A percentile compares a stretch with the other conserved stretches of the same genome.
Evolutionary conservation across 2,329 filamentous ascomycete species (phyloP).

Genomic region (Triangularia verruculosa): DNA sequence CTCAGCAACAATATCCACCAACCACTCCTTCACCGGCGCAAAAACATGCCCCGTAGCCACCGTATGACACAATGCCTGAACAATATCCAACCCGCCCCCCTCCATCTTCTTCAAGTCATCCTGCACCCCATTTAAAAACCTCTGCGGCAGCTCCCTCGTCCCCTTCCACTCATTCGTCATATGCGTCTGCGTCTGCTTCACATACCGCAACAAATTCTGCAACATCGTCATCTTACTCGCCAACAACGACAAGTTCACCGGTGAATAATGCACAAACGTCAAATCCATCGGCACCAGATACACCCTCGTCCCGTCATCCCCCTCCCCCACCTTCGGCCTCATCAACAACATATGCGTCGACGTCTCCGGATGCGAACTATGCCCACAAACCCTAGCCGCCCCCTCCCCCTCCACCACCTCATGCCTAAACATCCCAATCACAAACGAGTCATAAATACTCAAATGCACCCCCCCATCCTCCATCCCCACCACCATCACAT

Average conservation of each 20-base stretch:
- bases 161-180: conserved; percentile 82
- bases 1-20: conserved; percentile 78
- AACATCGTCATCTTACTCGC: conserved; percentile 84
- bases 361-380: conserved; percentile 69
- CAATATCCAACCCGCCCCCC: conserved; percentile 58
- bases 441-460: conserved; percentile 81
- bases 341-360: conserved; percentile 76
- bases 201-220: conserved; percentile 81
- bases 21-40: conserved; percentile 76
- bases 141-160: conserved; percentile 71
- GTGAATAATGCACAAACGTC: conserved; percentile 75
- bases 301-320: conserved; percentile 44
- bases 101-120: conserved; percentile 67
- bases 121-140: conserved; percentile 75
- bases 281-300: conserved; percentile 76
- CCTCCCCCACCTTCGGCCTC: conserved; percentile 35
- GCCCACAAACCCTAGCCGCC: conserved; percentile 46
- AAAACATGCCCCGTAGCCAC: conserved; percentile 80
- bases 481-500: conserved; percentile 74
- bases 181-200: conserved; percentile 74
- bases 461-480: conserved; percentile 70
- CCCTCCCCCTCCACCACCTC: conserved; percentile 31
- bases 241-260: conserved; percentile 77
- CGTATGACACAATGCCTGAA: conserved; percentile 77
- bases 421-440: conserved; percentile 65